Evolutionary conservation across 495 filamentous ascomycete species (phyloP).

Genomic region (Neurospora sp.): DNA sequence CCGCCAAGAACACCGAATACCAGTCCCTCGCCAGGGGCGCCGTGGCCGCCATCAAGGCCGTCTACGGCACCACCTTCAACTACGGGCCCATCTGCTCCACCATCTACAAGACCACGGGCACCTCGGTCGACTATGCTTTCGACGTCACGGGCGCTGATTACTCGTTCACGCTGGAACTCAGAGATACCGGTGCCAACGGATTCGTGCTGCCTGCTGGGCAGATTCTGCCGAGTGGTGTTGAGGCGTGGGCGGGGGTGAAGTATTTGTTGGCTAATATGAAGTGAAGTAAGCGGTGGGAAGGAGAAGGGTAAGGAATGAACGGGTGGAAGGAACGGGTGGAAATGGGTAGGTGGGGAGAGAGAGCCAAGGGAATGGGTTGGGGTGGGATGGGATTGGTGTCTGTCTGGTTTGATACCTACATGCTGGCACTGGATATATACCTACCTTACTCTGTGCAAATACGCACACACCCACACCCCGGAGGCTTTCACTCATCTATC

Average conservation of each 20-base stretch:
- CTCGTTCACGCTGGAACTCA: slow-evolving; percentile 46
- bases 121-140: slow-evolving; percentile 44
- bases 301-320: no score
- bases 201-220: slow-evolving; percentile 49
- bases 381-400: no score
- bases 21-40: slow-evolving; percentile 26
- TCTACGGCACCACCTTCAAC: slow-evolving; percentile 37
- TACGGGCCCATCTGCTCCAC: slow-evolving; percentile 49
- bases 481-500: no score
- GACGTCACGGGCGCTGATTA: slow-evolving; percentile 42
- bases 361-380: no score
- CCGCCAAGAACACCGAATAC: slow-evolving; percentile 39
- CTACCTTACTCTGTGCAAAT: no score
- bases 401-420: no score
- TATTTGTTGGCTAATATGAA: slow-evolving; percentile 41
- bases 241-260: slow-evolving; percentile 45
- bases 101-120: slow-evolving; percentile 49
- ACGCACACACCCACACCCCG: no score
- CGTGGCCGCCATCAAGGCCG: slow-evolving; percentile 31
- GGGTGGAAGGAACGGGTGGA: no score
- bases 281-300: neutral
- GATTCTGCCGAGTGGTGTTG: slow-evolving; percentile 41
- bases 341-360: no score
- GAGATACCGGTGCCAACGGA: slow-evolving; percentile 31
- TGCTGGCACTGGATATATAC: no score